phyloP scores from a whole-genome alignment of 768 basidiomycete genomes.

The Termitomyces sp. region DNA sequence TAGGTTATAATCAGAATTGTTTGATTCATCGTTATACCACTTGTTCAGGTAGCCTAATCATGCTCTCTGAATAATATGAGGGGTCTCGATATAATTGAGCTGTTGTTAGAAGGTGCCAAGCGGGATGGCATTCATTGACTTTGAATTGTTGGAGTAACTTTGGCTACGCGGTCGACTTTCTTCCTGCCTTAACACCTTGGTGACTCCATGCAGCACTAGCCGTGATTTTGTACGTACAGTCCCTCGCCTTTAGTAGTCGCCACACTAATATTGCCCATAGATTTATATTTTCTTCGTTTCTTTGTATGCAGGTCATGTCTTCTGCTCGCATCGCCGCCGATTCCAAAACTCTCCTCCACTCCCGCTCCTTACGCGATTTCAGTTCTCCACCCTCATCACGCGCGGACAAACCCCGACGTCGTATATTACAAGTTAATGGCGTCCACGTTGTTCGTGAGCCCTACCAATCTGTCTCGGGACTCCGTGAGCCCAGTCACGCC shows the following conservation, averaged over 20 bases:
- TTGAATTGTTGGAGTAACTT: conserved; percentile 6
- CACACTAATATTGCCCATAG: background rate
- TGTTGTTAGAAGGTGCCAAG: no score
- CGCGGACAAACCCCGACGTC: conserved; percentile 9
- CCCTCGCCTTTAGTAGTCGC: background rate
- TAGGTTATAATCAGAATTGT: background rate
- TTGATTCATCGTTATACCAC: no score
- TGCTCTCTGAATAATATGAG: no score
- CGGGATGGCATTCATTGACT: background rate
- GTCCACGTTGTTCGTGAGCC: background rate
- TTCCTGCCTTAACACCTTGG: conserved; percentile 3
- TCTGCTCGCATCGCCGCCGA: conserved; percentile 5
- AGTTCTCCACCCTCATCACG: conserved; percentile 3
- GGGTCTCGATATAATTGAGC: no score
- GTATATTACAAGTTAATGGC: conserved; percentile 2
- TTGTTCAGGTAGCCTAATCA: no score
- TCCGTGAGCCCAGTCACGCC: background rate
- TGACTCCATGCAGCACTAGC: conserved; percentile 8
- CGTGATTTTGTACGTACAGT: conserved; percentile 2
- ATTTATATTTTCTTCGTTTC: conserved; percentile 3
- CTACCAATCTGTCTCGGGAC: background rate
- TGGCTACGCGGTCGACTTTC: conserved; percentile 8
- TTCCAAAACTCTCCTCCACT: conserved; percentile 7
- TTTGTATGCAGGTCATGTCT: conserved; percentile 13
- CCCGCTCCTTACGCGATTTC: conserved; percentile 14